Percentiles rank a stretch among this genome's conserved stretches.
phyloP scores from a whole-genome alignment of 768 basidiomycete genomes.

The Mycena crocata region DNA sequence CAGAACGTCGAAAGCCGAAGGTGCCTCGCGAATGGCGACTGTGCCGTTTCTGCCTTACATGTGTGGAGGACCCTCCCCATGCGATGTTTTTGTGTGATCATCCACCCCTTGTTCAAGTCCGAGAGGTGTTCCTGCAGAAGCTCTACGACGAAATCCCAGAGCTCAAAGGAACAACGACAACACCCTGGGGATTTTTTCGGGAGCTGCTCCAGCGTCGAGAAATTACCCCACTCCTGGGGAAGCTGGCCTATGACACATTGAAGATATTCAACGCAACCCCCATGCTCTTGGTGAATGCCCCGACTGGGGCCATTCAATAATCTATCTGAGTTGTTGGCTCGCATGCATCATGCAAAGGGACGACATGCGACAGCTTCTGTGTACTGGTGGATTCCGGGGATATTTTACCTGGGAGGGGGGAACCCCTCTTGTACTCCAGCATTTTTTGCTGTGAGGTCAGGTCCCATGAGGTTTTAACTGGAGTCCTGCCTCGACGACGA shows the following conservation, averaged over 20 bases:
- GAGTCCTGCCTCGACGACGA: no score
- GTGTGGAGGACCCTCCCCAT: not conserved
- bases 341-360: no score
- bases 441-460: no score
- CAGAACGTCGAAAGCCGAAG: not conserved
- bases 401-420: no score
- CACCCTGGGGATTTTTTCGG: not conserved
- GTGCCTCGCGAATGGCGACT: slow-evolving; percentile 4
- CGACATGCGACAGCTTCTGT: no score
- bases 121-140: not conserved
- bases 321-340: no score
- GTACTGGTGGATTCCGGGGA: no score
- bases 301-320: not conserved
- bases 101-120: not conserved
- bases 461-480: no score
- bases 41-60: not conserved
- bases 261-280: not conserved
- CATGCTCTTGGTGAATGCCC: not conserved
- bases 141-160: not conserved
- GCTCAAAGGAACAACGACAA: not conserved
- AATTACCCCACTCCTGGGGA: not conserved
- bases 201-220: not conserved
- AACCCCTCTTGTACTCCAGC: no score
- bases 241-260: not conserved
- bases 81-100: slow-evolving; percentile 5